A percentile compares a stretch with the other conserved stretches of the same genome.
These are phyloP conservation scores for Blakeslea trispora DNA, from an alignment of 371 early-diverging fungal species.

Conservation along the genomic window DNA sequence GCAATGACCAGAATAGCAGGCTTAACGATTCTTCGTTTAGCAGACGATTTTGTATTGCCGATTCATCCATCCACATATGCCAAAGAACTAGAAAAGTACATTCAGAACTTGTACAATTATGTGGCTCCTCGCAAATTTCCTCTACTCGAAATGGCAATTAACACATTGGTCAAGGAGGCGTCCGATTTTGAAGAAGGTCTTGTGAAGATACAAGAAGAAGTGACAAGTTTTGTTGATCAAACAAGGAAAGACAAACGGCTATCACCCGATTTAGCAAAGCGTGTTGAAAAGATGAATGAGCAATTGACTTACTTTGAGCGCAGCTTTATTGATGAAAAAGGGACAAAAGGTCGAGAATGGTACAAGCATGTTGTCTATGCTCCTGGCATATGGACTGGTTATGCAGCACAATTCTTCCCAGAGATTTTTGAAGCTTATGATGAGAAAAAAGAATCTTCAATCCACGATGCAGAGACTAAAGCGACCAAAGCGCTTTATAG, in stretches of 20 bases:
- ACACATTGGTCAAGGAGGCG: background rate
- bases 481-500: slow-evolving; percentile 28
- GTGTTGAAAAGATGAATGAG: slow-evolving; percentile 37
- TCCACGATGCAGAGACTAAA: slow-evolving; percentile 29
- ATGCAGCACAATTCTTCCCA: slow-evolving; percentile 54
- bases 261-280: slow-evolving; percentile 25
- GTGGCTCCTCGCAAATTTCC: slow-evolving; percentile 5
- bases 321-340: slow-evolving; percentile 55
- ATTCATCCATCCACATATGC: slow-evolving; percentile 38
- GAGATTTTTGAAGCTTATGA: slow-evolving; percentile 54
- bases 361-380: slow-evolving; percentile 64
- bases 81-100: background rate
- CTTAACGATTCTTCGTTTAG: slow-evolving; percentile 30
- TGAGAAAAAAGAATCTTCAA: slow-evolving; percentile 22
- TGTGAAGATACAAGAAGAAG: slow-evolving; percentile 15
- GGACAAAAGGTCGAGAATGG: slow-evolving; percentile 61
- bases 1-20: slow-evolving; percentile 41
- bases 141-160: slow-evolving; percentile 3
- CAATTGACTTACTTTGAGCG: slow-evolving; percentile 53
- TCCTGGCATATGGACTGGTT: slow-evolving; percentile 58
- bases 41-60: slow-evolving; percentile 33
- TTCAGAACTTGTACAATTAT: slow-evolving; percentile 2
- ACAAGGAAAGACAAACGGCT: slow-evolving; percentile 11
- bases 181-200: background rate
- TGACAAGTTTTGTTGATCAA: slow-evolving; percentile 14